Evolutionary conservation across 2,329 filamentous ascomycete genomes (phyloP).

Genomic region (Aulographum hederae): DNA sequence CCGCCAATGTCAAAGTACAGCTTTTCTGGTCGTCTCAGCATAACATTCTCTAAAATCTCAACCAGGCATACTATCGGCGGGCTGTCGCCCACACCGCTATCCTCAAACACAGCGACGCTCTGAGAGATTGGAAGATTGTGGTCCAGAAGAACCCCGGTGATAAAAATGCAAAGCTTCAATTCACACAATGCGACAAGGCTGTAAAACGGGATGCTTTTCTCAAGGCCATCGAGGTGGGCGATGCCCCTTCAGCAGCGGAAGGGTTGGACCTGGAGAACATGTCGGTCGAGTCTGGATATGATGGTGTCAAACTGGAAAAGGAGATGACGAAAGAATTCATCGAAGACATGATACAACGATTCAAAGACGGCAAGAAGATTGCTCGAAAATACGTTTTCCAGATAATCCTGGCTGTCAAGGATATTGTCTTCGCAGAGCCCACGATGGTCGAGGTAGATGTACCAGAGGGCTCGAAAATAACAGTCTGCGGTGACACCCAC

Average conservation of each 20-base stretch:
- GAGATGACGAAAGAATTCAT: constrained; percentile 90
- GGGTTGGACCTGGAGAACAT: constrained; percentile 80
- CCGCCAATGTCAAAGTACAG: constrained; percentile 67
- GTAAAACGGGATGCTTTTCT: constrained; percentile 86
- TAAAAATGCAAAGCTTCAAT: constrained; percentile 77
- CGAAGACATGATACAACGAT: constrained; percentile 89
- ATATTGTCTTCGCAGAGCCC: constrained; percentile 77
- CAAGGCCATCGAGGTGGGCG: constrained; percentile 82
- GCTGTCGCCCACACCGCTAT: constrained; percentile 86
- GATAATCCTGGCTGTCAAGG: constrained; percentile 77
- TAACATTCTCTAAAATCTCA: background rate
- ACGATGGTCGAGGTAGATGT: constrained; percentile 94
- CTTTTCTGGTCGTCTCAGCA: constrained; percentile 1
- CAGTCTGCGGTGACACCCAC: constrained; percentile 94
- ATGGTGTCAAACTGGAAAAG: constrained; percentile 53
- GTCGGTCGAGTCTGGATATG: constrained; percentile 64
- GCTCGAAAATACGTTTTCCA: constrained; percentile 96
- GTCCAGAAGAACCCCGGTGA: constrained; percentile 74
- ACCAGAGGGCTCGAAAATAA: constrained; percentile 58
- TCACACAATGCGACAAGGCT: constrained; percentile 86
- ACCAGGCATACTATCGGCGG: constrained; percentile 84
- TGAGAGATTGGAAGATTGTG: constrained; percentile 83
- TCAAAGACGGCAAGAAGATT: constrained; percentile 90
- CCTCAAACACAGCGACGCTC: constrained; percentile 68
- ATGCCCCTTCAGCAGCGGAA: constrained; percentile 81